Conservation (phyloP, 1,284 basidiomycete species). For the Apiotrichum brassicae region DNA sequence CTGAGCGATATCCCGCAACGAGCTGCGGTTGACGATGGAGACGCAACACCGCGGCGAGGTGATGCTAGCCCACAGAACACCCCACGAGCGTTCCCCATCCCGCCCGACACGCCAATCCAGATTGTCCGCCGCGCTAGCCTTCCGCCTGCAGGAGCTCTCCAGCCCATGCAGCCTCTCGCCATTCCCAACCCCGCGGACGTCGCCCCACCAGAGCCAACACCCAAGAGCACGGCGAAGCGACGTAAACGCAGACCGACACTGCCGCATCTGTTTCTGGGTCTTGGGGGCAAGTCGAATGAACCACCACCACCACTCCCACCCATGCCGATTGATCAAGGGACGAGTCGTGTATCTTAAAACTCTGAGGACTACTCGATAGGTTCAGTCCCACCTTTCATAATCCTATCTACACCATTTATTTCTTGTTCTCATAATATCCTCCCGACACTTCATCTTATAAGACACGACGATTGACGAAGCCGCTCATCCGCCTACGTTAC, state of each 20-base stretch:
- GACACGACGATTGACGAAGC: too few relatives aligned
- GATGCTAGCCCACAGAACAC: background rate
- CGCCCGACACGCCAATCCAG: background rate
- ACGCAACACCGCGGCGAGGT: background rate
- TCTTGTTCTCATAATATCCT: too few relatives aligned
- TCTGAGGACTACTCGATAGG: too few relatives aligned
- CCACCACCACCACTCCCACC: slow-evolving; percentile 12
- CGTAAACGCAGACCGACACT: slow-evolving; percentile 14
- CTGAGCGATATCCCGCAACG: too few relatives aligned
- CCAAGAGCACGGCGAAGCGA: background rate
- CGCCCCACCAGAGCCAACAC: background rate
- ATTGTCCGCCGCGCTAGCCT: background rate
- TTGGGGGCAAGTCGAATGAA: slow-evolving; percentile 1
- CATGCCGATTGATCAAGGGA: slow-evolving; percentile 8
- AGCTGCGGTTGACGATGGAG: background rate
- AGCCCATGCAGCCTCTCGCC: background rate
- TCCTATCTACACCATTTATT: too few relatives aligned
- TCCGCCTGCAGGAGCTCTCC: background rate
- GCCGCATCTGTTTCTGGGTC: background rate
- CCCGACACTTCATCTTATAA: too few relatives aligned
- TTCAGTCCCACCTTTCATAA: too few relatives aligned
- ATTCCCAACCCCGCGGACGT: background rate
- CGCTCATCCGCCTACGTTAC: too few relatives aligned
- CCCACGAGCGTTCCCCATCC: background rate
- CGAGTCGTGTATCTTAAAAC: too few relatives aligned